Base-by-base conservation (phyloP, 2,329 filamentous ascomycete genomes). In the Aureobasidium sp. region DNA sequence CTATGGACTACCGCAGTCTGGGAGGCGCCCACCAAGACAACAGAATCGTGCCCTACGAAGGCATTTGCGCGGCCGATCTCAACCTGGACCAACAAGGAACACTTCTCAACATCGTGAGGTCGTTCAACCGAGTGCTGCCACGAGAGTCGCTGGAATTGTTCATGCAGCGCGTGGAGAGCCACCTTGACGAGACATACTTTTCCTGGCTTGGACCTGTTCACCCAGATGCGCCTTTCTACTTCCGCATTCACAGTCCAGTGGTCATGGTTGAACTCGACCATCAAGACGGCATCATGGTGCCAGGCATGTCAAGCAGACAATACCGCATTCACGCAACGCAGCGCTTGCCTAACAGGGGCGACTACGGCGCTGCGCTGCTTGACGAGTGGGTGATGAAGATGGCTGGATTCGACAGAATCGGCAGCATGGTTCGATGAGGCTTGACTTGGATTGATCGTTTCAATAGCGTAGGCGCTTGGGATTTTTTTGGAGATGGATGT, bases 11-110 rank as follows among this genome's bases (percentile, higher is more conserved):
- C 74, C 79, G 88, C 9, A 88, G 91, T 66, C 71, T 90, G 4
- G 89, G 87, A 68, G 88, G 89, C 40, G 88, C 88, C 0, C 89
- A 87, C 68, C 82, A 87, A 23, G 88, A 92, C 66, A 93, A 92
- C 71, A 80, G 88, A 17, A 72, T 87, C 15, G 85, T 92, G 0
- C 88, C 88, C 86, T 66, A 63, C 60, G 84, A 90, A 72, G 88
- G 88, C 0, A 71, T 89, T 5, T 67, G 77, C 0, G 84, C 84
- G 0, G 76, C 77, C 0, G 71, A 78, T 0, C 73, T 89, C 51
- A 69, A 70, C 0, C 2, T 69, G 0, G 68, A 70, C 1, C 82
- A 88, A 66, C 79, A 38, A 35, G 13, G 72, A 0, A 71, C 83
- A 1, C 73, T 90, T 17, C 70, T 80, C 1, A 73, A 70, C 0